Percentiles rank a stretch among this genome's conserved stretches.
Evolutionary conservation across 805 yeast genomes (phyloP).

Genomic region (Yarrowia bubula): DNA sequence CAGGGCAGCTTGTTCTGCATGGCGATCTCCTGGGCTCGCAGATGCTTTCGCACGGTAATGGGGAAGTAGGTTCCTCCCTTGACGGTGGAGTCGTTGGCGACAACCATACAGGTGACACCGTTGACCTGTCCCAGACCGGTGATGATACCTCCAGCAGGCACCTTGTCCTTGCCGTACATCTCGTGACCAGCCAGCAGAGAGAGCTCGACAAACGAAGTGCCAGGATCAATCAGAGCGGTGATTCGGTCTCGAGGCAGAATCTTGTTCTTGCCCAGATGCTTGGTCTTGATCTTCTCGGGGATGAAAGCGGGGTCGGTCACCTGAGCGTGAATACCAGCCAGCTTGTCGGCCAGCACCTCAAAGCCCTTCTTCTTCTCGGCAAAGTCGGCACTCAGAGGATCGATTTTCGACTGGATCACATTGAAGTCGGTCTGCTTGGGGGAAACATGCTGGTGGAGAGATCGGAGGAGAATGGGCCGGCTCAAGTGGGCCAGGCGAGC

Average conservation of each 20-base stretch:
- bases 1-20: conserved; percentile 38
- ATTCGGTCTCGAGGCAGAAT: conserved; percentile 38
- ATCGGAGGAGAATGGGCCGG: not conserved
- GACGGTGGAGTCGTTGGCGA: conserved; percentile 39
- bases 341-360: conserved; percentile 30
- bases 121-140: conserved; percentile 38
- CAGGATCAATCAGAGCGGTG: conserved; percentile 37
- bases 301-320: conserved; percentile 32
- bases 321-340: conserved; percentile 31
- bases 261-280: conserved; percentile 37
- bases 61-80: conserved; percentile 41
- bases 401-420: conserved; percentile 32
- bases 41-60: conserved; percentile 39
- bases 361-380: conserved; percentile 32
- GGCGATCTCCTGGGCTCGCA: conserved; percentile 40
- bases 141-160: conserved; percentile 39
- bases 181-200: conserved; percentile 38
- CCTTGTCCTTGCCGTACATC: conserved; percentile 37
- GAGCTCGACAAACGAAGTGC: conserved; percentile 37
- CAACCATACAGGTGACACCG: conserved; percentile 37
- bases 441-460: conserved; percentile 24
- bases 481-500: not conserved
- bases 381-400: conserved; percentile 34
- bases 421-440: conserved; percentile 28
- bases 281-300: conserved; percentile 36